Conservation (phyloP, 2,329 filamentous ascomycete species). For the Aspergillus sp. region DNA sequence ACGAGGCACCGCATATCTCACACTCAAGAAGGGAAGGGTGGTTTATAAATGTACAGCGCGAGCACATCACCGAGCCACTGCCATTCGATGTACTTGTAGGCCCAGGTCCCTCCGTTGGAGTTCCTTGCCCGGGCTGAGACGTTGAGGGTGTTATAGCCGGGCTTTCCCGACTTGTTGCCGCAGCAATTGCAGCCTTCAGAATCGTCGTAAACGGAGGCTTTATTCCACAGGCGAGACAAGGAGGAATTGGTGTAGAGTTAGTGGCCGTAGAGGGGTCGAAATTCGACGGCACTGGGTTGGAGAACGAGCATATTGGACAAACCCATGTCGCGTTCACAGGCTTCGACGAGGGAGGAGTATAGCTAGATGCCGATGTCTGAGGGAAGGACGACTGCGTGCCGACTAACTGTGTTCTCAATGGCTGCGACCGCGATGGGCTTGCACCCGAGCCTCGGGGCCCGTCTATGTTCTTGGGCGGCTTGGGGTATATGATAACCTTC, state of each 20-base stretch:
- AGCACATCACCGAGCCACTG: slow-evolving; percentile 55
- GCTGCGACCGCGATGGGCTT: slow-evolving; percentile 26
- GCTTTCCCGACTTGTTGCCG: slow-evolving; percentile 54
- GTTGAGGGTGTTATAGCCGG: slow-evolving; percentile 14
- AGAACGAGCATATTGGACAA: slow-evolving; percentile 92
- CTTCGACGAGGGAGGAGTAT: slow-evolving; percentile 36
- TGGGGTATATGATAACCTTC: slow-evolving; percentile 87
- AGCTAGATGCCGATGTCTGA: slow-evolving; percentile 31
- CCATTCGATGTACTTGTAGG: slow-evolving; percentile 2
- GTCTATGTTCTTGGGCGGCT: slow-evolving; percentile 66
- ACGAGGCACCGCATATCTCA: slow-evolving; percentile 83
- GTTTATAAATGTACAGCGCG: slow-evolving; percentile 90
- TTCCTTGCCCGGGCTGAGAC: slow-evolving; percentile 3
- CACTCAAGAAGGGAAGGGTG: slow-evolving; percentile 82
- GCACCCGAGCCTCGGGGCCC: slow-evolving; percentile 55
- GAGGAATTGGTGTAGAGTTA: slow-evolving; percentile 74
- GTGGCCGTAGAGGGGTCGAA: slow-evolving; percentile 84
- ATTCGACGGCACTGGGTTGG: slow-evolving; percentile 87
- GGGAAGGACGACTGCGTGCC: slow-evolving; percentile 33
- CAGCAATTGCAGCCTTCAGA: slow-evolving; percentile 81
- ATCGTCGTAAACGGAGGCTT: slow-evolving; percentile 81
- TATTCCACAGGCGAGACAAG: slow-evolving; percentile 91
- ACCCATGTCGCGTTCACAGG: slow-evolving; percentile 76
- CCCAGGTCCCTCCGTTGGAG: slow-evolving; percentile 6
- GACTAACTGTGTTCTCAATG: slow-evolving; percentile 34